phyloP scores from a whole-genome alignment of 2,329 filamentous ascomycete species.

The Magnaporthales sp. region DNA sequence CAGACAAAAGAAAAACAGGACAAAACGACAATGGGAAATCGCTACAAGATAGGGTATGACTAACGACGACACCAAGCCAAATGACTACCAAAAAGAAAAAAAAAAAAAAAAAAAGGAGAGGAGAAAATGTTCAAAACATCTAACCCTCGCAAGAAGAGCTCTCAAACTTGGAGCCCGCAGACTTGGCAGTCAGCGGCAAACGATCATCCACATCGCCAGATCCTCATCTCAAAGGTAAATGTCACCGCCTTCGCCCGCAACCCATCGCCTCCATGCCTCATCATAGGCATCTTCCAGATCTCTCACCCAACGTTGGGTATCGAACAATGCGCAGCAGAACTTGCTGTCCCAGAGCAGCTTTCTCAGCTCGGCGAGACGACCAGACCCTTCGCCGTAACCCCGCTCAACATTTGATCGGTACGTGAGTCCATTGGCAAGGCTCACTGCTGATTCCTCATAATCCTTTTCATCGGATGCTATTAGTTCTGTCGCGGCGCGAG shows the following conservation, averaged over 20 bases:
- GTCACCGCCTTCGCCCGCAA: slow-evolving; percentile 77
- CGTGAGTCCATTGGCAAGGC: slow-evolving; percentile 52
- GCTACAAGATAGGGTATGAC: not conserved
- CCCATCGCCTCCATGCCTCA: slow-evolving; percentile 84
- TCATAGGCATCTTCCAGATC: slow-evolving; percentile 87
- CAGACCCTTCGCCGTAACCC: slow-evolving; percentile 43
- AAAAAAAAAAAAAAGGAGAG: not conserved
- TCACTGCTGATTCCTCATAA: slow-evolving; percentile 72
- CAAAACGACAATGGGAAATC: not conserved
- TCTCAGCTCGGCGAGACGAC: slow-evolving; percentile 70
- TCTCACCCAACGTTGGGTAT: slow-evolving; percentile 83
- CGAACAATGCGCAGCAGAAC: slow-evolving; percentile 81
- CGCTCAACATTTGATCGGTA: slow-evolving; percentile 38
- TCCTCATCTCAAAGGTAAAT: slow-evolving; percentile 59
- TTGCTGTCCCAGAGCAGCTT: slow-evolving; percentile 74
- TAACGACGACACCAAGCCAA: not conserved
- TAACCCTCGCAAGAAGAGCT: too few species aligned
- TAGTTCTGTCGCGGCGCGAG: slow-evolving; percentile 60
- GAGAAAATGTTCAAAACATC: not conserved
- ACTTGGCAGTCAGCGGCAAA: not conserved
- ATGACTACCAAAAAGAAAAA: not conserved
- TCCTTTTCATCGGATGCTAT: slow-evolving; percentile 71
- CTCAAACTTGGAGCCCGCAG: too few species aligned
- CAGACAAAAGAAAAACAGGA: not conserved
- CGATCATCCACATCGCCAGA: not conserved